Evolutionary conservation across 2,329 filamentous ascomycete genomes (phyloP), one percentile per base, ranked within the genome.

Genomic region (Samsoniella hepiali): DNA sequence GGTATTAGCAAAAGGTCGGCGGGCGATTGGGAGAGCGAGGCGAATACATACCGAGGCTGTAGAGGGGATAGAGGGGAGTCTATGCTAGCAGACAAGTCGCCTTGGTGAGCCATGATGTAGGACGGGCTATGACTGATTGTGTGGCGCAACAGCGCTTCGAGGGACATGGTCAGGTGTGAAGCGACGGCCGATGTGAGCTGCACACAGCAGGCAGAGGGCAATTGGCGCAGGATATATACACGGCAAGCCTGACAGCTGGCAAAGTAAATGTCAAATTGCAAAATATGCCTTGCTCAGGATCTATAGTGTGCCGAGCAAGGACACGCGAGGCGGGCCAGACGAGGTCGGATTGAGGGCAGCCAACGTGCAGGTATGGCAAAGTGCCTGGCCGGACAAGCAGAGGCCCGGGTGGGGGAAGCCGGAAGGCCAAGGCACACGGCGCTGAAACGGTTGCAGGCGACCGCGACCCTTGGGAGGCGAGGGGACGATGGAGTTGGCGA

Each of bases 11-110:
- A 15, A 54, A n/a, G 55, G 3, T 29, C 13, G 38, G 29, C 49
- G 17, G 55, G 31, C 49, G 40, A 8, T 11, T 45, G 63, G 55
- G 42, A 63, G 42, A 50, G 17, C 6, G 11, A 38, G 17, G 3
- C 9, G 22, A 11, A 44, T 27, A 72, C 84, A 67, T 79, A 87
- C 84, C 84, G 76, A 67, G 79, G 76, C 68, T 81, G 79, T 69
- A 81, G 82, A 51, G 79, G 78, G 61, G 81, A 77, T 59, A 79
- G 77, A n/a, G 47, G 31, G 11, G 59, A 56, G 50, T 15, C 53
- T 49, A 51, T 49, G 40, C 31, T 62, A 17, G 59, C 59, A 49
- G 59, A 55, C 22, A 27, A 15, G 42, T 62, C 59, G 13, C 50
- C 59, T 49, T 47, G 50, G 9, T 55, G 59, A 29, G 59, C 22